Conservation (phyloP, 768 basidiomycete genomes). For the Mycena amicta region DNA sequence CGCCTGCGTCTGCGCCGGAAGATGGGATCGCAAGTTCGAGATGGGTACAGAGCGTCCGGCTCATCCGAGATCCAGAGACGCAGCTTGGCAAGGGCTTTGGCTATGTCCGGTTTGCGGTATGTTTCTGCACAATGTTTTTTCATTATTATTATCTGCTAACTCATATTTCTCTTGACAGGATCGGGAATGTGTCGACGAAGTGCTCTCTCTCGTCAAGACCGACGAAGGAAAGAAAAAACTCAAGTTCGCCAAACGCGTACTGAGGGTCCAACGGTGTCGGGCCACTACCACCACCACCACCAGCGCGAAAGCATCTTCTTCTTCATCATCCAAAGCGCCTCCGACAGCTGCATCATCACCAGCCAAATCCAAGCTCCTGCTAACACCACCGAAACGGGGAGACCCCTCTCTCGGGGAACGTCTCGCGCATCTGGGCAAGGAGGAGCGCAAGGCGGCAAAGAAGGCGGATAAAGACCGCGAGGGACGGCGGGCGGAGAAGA, state of each 20-base stretch:
- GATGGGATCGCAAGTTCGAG: slow-evolving; percentile 29
- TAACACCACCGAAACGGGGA: slow-evolving; percentile 76
- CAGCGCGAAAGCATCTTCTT: slow-evolving; percentile 1
- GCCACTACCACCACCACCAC: slow-evolving; percentile 37
- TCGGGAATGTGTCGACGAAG: slow-evolving; percentile 87
- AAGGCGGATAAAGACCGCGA: slow-evolving; percentile 77
- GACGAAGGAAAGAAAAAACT: slow-evolving; percentile 47
- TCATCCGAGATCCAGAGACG: slow-evolving; percentile 87
- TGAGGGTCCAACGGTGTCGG: slow-evolving; percentile 91
- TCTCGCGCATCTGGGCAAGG: slow-evolving; percentile 77
- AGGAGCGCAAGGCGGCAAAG: slow-evolving; percentile 85
- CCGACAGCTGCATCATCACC: no score
- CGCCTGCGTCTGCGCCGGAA: slow-evolving; percentile 30
- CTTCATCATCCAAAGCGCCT: slow-evolving; percentile 26
- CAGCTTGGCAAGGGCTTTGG: slow-evolving; percentile 96
- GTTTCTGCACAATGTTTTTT: slow-evolving; percentile 29
- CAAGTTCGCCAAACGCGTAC: slow-evolving; percentile 90
- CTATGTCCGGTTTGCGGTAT: slow-evolving; percentile 84
- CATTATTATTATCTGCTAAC: neutral
- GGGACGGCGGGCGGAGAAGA: slow-evolving; percentile 84
- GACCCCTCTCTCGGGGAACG: slow-evolving; percentile 81
- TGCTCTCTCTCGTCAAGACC: slow-evolving; percentile 74
- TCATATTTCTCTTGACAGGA: slow-evolving; percentile 54
- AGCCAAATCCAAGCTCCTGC: no score
- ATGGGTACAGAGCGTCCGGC: slow-evolving; percentile 86